Conservation (phyloP, 176 grass and related monocot genomes). For the Echinochloa phyllopogon region DNA sequence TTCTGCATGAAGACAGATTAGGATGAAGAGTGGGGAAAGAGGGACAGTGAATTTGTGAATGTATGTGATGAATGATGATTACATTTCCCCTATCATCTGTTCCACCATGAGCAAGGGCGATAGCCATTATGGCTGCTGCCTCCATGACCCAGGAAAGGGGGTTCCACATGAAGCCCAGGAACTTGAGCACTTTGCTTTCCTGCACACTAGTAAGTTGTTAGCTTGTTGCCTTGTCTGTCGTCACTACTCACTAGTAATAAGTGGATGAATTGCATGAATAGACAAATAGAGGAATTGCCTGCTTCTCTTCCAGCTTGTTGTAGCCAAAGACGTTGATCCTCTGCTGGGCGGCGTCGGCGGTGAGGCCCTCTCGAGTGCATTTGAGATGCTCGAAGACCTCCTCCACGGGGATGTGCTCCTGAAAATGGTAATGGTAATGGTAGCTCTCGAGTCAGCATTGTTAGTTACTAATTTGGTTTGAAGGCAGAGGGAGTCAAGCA, state of each 20-base stretch:
- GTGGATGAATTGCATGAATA: no score
- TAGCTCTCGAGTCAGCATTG: no score
- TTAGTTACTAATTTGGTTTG: neutral
- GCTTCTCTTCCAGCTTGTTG: slow-evolving; percentile 79
- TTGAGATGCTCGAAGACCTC: slow-evolving; percentile 66
- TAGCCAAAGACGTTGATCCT: slow-evolving; percentile 54
- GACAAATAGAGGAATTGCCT: neutral
- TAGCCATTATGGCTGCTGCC: slow-evolving; percentile 70
- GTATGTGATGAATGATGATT: neutral
- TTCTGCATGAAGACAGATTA: slow-evolving; percentile 11
- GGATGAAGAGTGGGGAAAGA: neutral
- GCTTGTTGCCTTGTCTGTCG: no score
- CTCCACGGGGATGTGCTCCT: slow-evolving; percentile 62
- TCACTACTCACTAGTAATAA: no score
- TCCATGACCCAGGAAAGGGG: slow-evolving; percentile 87
- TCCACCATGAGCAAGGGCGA: slow-evolving; percentile 66
- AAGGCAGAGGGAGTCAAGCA: neutral
- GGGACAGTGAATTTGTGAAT: neutral
- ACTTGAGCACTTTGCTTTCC: slow-evolving; percentile 85
- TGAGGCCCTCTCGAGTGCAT: slow-evolving; percentile 62
- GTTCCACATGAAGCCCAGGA: slow-evolving; percentile 84
- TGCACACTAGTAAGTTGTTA: slow-evolving; percentile 14
- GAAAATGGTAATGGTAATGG: no score
- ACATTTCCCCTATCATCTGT: slow-evolving; percentile 28
- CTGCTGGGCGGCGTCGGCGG: slow-evolving; percentile 44